phyloP scores from a whole-genome alignment of 495 filamentous ascomycete species.

The Cercophora newfieldiana region DNA sequence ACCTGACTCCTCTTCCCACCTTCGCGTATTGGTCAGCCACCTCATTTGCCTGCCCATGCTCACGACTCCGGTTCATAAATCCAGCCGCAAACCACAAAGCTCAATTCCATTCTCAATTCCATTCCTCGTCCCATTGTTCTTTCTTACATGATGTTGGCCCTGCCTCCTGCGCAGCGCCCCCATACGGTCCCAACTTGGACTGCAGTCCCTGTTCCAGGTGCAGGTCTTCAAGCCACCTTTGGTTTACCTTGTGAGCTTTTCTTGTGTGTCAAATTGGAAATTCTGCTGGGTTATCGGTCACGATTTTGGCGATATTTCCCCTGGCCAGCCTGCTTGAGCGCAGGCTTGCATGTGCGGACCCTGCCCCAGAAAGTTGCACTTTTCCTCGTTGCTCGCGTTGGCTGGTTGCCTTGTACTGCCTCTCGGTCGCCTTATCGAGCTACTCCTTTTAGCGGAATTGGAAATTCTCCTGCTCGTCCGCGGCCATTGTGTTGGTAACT shows the following conservation, averaged over 20 bases:
- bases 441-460: background rate
- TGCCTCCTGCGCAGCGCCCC: no score
- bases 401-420: background rate
- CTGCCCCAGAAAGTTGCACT: background rate
- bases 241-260: no score
- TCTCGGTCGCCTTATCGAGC: slow-evolving; percentile 23
- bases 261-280: no score
- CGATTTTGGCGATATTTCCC: background rate
- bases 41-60: background rate
- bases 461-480: slow-evolving; percentile 1
- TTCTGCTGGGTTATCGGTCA: no score
- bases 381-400: background rate
- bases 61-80: background rate
- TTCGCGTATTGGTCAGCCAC: background rate
- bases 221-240: no score
- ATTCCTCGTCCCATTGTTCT: no score
- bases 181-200: no score
- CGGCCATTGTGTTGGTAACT: background rate
- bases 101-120: no score
- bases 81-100: background rate
- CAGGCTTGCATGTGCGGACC: background rate
- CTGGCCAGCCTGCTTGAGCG: background rate
- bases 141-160: no score
- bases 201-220: no score
- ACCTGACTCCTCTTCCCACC: background rate